Evolutionary conservation across 192 early-diverging fungal species (phyloP), one percentile per base, ranked within the genome.

Genomic region (Coemansia sp.): DNA sequence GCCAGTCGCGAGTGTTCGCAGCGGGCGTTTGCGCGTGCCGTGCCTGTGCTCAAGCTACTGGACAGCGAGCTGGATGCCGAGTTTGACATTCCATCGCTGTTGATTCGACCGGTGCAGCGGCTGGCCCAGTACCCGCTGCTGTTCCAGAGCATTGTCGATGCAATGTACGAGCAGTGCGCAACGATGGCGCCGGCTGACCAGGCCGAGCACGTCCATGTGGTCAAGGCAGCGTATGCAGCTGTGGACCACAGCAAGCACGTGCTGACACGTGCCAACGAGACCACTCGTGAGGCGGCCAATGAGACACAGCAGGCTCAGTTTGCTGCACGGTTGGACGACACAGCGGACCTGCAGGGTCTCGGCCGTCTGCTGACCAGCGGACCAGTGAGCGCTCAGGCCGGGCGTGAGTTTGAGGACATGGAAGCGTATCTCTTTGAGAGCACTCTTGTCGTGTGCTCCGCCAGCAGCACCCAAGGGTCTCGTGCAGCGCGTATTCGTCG

Each of bases 71-170:
- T 66, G 4, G 73, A 75, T 27, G 50, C 73, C 2, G 63, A 57
- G 48, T 63, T 76, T 35, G 73, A 81, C 55, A 59, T 72, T 5
- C 63, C 66, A n/a, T 51, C 78, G 45, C 57, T 81, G 58, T 63
- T 81, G 32, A 74, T 81, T 65, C 68, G 78, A 9, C 78, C 78
- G 14, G 66, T 81, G 27, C 78, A 81, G 69, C 65, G 78, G 8
- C 63, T 81, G 41, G 78, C 78, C 9, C 78, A 81, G 63, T 81
- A 81, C 60, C 72, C 78, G 49, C 60, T 81, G 0, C 10, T 81
- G 45, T 75, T 81, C 69, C 72, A 75, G 35, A 72, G 63, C 60
- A 74, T 81, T 21, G 69, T 63, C 5, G 69, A 74, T 22, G 72
- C 62, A 5, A 37, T 66, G 41, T 72, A 57, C 66, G 66, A 69